These are phyloP conservation scores for Purshia tridentata DNA, from an alignment of 306 rosid genomes.

Conservation along the genomic window DNA sequence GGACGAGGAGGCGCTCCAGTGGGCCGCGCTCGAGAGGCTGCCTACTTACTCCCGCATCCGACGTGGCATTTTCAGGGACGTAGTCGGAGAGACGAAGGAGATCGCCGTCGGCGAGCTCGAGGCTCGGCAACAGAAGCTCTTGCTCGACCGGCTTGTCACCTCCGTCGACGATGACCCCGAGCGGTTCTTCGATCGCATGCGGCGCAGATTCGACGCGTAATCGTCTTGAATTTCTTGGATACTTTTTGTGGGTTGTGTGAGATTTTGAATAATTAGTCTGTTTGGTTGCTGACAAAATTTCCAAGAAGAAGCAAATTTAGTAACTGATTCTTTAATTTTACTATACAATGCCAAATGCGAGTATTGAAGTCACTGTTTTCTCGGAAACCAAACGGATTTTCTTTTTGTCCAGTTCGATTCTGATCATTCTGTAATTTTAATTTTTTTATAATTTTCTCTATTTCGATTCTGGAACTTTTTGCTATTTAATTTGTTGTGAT, in stretches of 20 bases:
- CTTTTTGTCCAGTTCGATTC: background rate
- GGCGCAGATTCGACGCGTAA: conserved; percentile 84
- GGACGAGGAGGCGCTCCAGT: conserved; percentile 86
- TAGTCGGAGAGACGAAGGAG: conserved; percentile 61
- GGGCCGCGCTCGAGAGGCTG: conserved; percentile 94
- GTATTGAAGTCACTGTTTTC: background rate
- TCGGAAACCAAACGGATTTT: background rate
- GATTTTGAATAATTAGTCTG: background rate
- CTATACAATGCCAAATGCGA: background rate
- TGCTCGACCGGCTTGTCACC: conserved; percentile 56
- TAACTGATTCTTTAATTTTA: background rate
- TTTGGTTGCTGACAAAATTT: conserved; percentile 22
- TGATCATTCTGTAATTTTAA: too few species aligned
- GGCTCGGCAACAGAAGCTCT: conserved; percentile 60
- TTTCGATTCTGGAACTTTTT: background rate
- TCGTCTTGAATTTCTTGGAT: background rate
- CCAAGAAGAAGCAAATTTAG: background rate
- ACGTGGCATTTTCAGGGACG: conserved; percentile 70
- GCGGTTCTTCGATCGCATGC: conserved; percentile 61
- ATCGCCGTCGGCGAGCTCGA: conserved; percentile 63
- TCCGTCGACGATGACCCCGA: conserved; percentile 68
- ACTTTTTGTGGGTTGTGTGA: too few species aligned
- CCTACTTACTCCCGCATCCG: conserved; percentile 82
- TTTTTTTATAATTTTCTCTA: background rate
- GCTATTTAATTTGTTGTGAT: background rate